Conservation (phyloP, 176 grass and related monocot genomes). For the Tillandsia leiboldiana region DNA sequence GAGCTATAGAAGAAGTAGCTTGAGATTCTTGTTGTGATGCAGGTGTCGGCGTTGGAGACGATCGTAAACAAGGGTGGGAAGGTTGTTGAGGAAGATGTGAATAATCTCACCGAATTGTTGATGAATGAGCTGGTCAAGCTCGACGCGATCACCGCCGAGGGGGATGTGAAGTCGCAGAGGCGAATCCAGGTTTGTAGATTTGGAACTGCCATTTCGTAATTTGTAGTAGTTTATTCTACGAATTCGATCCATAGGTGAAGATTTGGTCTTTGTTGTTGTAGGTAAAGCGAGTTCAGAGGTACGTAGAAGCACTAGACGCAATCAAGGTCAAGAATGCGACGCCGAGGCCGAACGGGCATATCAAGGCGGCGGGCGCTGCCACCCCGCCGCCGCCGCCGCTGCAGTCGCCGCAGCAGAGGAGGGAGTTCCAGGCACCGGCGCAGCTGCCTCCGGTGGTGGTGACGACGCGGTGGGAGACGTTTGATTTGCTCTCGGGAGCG, state of each 20-base stretch:
- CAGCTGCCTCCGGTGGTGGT: constrained; percentile 10
- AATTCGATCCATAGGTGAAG: too few relatives aligned
- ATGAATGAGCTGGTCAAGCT: constrained; percentile 94
- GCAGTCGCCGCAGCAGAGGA: constrained; percentile 17
- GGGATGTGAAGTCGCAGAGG: constrained; percentile 58
- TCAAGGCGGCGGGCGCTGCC: constrained; percentile 3
- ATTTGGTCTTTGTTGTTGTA: constrained; percentile 9
- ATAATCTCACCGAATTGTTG: constrained; percentile 68
- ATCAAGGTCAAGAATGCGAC: constrained; percentile 57
- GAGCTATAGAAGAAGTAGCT: neutral
- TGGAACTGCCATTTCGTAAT: too few relatives aligned
- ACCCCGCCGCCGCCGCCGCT: neutral
- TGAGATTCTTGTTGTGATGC: neutral
- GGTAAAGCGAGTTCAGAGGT: constrained; percentile 93
- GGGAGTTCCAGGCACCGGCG: neutral
- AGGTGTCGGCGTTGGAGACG: constrained; percentile 77
- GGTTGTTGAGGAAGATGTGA: constrained; percentile 68
- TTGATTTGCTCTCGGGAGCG: constrained; percentile 69
- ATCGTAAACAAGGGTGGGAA: constrained; percentile 70
- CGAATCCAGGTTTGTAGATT: constrained; percentile 43
- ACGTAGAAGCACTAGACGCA: constrained; percentile 75
- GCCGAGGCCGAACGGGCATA: constrained; percentile 18
- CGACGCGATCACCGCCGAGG: constrained; percentile 67
- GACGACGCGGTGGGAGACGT: constrained; percentile 59
- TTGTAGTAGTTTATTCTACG: too few relatives aligned